Conservation (phyloP, 1,284 basidiomycete species). For the Cutaneotrichosporon spelunceum region DNA sequence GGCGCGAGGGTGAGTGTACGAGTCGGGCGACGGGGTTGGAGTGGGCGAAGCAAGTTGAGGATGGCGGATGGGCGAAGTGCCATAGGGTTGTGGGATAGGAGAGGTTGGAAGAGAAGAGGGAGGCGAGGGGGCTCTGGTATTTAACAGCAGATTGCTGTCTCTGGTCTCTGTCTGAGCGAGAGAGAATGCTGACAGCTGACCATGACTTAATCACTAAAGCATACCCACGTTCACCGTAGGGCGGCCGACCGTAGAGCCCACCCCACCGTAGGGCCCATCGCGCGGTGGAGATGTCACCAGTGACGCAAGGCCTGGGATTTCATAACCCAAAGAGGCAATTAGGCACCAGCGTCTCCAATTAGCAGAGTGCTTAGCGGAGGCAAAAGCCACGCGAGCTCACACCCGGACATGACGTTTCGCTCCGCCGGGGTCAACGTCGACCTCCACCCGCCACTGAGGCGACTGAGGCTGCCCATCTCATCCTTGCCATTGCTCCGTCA, state of each 20-base stretch:
- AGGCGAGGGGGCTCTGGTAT: background rate
- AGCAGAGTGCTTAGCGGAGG: background rate
- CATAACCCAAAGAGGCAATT: background rate
- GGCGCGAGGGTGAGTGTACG: slow-evolving; percentile 5
- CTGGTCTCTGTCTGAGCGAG: background rate
- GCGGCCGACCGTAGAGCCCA: no score
- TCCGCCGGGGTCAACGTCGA: background rate
- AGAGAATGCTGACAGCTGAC: background rate
- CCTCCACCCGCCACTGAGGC: background rate
- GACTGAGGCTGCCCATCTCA: background rate
- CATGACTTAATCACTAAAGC: background rate
- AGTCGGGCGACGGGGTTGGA: background rate
- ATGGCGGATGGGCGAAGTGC: slow-evolving; percentile 8
- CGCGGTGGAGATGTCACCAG: no score
- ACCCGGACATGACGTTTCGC: background rate
- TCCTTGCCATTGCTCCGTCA: background rate
- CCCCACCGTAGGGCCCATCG: no score
- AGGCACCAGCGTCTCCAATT: background rate
- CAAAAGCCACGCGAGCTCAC: background rate
- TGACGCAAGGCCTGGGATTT: background rate
- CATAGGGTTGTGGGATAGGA: background rate
- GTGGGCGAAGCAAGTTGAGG: background rate
- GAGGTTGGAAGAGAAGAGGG: background rate
- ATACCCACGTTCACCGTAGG: background rate
- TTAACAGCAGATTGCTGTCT: background rate